Base-by-base conservation (phyloP, 2,329 filamentous ascomycete genomes). In the Elsinoe batatas region DNA sequence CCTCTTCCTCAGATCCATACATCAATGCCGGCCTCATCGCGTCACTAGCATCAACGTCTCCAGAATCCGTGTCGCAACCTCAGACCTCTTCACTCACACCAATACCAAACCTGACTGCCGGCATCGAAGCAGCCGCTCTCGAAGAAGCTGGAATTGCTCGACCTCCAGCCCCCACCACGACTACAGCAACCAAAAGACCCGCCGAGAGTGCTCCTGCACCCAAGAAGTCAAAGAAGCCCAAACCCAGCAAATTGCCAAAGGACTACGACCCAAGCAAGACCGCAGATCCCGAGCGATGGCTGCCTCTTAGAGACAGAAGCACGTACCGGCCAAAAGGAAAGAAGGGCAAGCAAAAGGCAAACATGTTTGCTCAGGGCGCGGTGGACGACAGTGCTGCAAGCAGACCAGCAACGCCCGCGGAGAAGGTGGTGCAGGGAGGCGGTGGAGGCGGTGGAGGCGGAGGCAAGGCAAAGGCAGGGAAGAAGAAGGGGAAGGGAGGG, bases 281-380 rank as follows among this genome's bases (percentile, higher is more conserved):
- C 61, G 80, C 88, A 33, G 93, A 98, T 69, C 84, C 89, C 0
- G 93, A 98, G 72, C 79, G 93, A 60, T 98, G 93, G 93, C 72
- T 98, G 58, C 91, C 93, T 11, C 76, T 97, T 64, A 83, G 87
- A 53, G 93, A 98, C 68, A 80, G 93, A 57, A 93, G 87, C 63
- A 87, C 83, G 38, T 98, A 95, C 71, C 78, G 87, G 47, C 90
- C 91, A 6, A 95, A 93, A 74, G 90, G 90, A 5, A 90, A 87
- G 75, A 95, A 78, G 88, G 88, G 56, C 85, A 90, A 78, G 86
- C 85, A 72, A 64, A 68, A 60, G 71, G 72, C 63, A 84, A 82
- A 3, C 76, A 79, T 59, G 87, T 88, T 62, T 75, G 96, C 88
- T 7, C 93, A 97, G 69, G 93, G 93, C 58, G 91, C 91, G 49